Base-by-base conservation (phyloP, 2,329 filamentous ascomycete genomes). In the Tolypocladium endophyticum region DNA sequence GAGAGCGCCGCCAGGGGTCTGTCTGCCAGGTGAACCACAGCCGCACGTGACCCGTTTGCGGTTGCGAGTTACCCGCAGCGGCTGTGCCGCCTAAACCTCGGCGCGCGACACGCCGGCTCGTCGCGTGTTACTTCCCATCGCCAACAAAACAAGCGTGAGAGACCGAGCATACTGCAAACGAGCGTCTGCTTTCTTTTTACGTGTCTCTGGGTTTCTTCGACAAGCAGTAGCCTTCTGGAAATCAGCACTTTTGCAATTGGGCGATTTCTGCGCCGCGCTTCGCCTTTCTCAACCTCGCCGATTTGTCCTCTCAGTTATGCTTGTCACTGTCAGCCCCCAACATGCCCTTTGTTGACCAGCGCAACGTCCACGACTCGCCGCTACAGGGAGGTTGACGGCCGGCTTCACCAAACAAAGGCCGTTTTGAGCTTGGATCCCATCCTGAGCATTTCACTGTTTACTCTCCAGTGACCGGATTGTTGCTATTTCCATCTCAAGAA, bases 31-130 rank as follows among this genome's bases (percentile, higher is more conserved):
- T 18, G 25, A 52, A 33, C 20, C 18, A 20, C 16, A 28, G 6
- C 18, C 4, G n/a, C 56, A 61, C 59, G 61, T 62, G 59, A 59
- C 30, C 23, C 23, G 11, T n/a, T 7, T 41, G 18, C 20, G 23
- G 5, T 47, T 52, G 33, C 35, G 2, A 8, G 35, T 63, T 61
- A 56, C 14, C 6, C 20, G 7, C 18, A 20, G 12, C 57, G 62
- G 68, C 63, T 67, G 69, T 67, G 69, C 69, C 70, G 70, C 69
- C 65, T 72, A 72, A 72, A 69, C 70, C 57, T 72, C 70, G 70
- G 70, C 66, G 70, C 69, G 65, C 64, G 65, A 64, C 68, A 69
- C 70, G 68, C 65, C 63, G 59, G 59, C 23, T 35, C 54, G 61
- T 56, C 61, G 59, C 59, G 60, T 57, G 30, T 56, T 47, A 14